A percentile compares a stretch with the other conserved stretches of the same genome.
phyloP scores from a whole-genome alignment of 108 stramenopile genomes.

The Bacterosira constricta region DNA sequence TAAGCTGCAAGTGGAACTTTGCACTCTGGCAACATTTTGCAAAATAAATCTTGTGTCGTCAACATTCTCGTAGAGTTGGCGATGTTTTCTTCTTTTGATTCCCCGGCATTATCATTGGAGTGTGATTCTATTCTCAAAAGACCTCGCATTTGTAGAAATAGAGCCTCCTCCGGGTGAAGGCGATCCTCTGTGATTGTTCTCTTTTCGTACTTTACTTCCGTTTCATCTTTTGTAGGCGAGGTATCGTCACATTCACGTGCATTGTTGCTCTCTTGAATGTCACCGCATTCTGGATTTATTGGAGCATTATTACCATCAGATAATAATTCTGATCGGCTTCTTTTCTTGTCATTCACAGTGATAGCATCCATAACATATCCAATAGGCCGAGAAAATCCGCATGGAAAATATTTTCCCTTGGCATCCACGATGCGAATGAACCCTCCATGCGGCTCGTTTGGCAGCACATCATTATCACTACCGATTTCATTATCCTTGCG shows the following conservation, averaged over 20 bases:
- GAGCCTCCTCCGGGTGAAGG: constrained; percentile 82
- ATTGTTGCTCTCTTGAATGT: background rate
- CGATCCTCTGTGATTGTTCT: constrained; percentile 42
- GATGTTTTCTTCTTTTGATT: background rate
- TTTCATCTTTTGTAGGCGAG: background rate
- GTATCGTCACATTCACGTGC: constrained; percentile 1
- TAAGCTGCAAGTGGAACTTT: constrained; percentile 62
- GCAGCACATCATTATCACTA: background rate
- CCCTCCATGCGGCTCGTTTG: constrained; percentile 8
- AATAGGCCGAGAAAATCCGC: constrained; percentile 56
- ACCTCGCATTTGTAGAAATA: constrained; percentile 76
- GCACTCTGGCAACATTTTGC: constrained; percentile 56
- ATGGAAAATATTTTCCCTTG: constrained; percentile 60
- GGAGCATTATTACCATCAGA: background rate
- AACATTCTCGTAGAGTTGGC: background rate
- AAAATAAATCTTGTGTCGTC: constrained; percentile 49
- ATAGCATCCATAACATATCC: background rate
- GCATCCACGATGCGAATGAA: constrained; percentile 50
- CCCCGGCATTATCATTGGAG: background rate
- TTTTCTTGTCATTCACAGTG: constrained; percentile 1
- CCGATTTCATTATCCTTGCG: background rate
- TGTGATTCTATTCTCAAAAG: constrained; percentile 46
- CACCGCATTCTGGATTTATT: background rate
- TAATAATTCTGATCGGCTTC: constrained; percentile 2
- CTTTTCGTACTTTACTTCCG: constrained; percentile 2